Evolutionary conservation across 202 grass and related monocot species (phyloP), one percentile per base, ranked within the genome.

Genomic region (Zizania palustris): DNA sequence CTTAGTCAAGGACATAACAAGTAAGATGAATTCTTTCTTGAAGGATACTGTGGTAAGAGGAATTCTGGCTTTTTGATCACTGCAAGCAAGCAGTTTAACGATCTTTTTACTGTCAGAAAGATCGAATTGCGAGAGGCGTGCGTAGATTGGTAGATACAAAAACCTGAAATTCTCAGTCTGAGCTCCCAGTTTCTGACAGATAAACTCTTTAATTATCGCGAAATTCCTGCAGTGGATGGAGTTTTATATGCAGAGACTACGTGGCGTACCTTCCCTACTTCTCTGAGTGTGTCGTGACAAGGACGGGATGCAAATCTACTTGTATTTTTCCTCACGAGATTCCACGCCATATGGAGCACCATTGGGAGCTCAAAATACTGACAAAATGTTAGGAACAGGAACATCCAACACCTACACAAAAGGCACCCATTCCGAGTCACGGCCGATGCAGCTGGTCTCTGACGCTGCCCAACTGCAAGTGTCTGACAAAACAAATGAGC

Each of bases 361-460:
- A 4, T 55, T 55, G 3, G n/a, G 9, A 7, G 53, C 59, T 13
- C 11, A 72, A 78, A 16, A 73, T 7, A 15, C 18, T 55, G 51
- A 65, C 74, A 79, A 78, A 70, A 7, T 49, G 34, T 79, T 79
- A 79, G 82, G 68, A 67, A 70, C 59, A 39, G 37, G 39, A 82
- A 3, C 40, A 4, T 11, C 28, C 80, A 16, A 60, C 39, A 60
- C 51, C 75, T 18, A 76, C 72, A 40, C 65, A 67, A 65, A 86
- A 81, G 72, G 57, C 45, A 45, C 46, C 28, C 33, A 6, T 34
- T 81, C 65, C 20, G 84, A 86, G 45, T 86, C 77, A 86, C 65
- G 46, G 71, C 65, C 48, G 77, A 81, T 76, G 65, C 74, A 41
- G 41, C 74, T 39, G 64, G 48, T 70, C 67, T 4, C 3, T 36